Conservation (phyloP, 306 rosid species). For the Ziziphus jujuba region DNA sequence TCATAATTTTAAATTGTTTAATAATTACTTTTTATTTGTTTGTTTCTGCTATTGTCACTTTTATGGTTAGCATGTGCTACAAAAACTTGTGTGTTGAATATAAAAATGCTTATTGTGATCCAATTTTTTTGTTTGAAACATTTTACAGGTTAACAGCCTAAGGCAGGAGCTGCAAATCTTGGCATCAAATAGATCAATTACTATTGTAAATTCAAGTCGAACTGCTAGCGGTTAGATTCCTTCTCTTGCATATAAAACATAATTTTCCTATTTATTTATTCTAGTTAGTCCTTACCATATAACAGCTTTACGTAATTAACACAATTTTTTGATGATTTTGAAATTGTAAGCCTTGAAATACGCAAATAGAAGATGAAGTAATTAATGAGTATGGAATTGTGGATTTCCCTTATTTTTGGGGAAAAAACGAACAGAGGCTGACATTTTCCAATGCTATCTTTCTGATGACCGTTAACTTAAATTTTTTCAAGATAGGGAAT, state of each 20-base stretch:
- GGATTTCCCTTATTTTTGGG: too few relatives aligned
- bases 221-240: slow-evolving; percentile 47
- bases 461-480: background rate
- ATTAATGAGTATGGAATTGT: too few relatives aligned
- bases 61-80: background rate
- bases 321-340: background rate
- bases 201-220: slow-evolving; percentile 63
- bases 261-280: background rate
- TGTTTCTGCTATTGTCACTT: too few relatives aligned
- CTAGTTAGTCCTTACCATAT: background rate
- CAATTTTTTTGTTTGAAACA: background rate
- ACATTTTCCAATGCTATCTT: background rate
- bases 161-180: slow-evolving; percentile 60
- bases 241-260: slow-evolving; percentile 16
- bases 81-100: too few relatives aligned
- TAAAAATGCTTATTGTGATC: background rate
- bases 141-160: slow-evolving; percentile 71
- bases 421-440: too few relatives aligned
- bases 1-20: too few relatives aligned
- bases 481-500: background rate
- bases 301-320: background rate
- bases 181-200: slow-evolving; percentile 51
- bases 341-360: too few relatives aligned
- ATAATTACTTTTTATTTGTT: too few relatives aligned
- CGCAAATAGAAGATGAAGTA: too few relatives aligned